Conservation (phyloP, 352 stramenopile genomes). For the Phytophthora europaea region DNA sequence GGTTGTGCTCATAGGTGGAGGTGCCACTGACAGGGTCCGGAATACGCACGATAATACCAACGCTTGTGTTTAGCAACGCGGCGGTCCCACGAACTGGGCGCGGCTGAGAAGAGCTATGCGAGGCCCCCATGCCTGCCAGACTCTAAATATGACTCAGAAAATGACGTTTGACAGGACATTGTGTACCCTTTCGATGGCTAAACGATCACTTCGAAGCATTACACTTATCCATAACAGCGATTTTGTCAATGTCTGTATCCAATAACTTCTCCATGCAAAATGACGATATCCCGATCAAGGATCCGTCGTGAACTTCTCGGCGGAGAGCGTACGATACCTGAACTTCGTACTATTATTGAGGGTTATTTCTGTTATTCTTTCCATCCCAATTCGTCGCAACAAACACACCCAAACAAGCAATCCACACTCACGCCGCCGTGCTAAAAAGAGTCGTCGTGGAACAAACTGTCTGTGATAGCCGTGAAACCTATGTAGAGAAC, state of each 20-base stretch:
- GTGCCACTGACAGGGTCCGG: slow-evolving; percentile 30
- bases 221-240: no score
- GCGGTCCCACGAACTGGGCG: slow-evolving; percentile 44
- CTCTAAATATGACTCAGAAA: slow-evolving; percentile 21
- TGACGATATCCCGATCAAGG: no score
- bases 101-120: slow-evolving; percentile 39
- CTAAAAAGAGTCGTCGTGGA: slow-evolving; percentile 84
- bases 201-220: no score
- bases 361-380: neutral
- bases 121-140: slow-evolving; percentile 41
- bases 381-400: slow-evolving; percentile 11
- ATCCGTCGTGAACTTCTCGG: no score
- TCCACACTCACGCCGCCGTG: neutral
- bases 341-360: neutral
- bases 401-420: slow-evolving; percentile 12
- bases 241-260: no score
- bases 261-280: no score
- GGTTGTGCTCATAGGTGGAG: slow-evolving; percentile 62
- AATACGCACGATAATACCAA: slow-evolving; percentile 64
- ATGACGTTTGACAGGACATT: no score
- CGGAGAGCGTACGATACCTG: no score
- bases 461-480: slow-evolving; percentile 62
- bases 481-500: slow-evolving; percentile 81
- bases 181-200: no score
- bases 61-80: slow-evolving; percentile 52